Conservation (phyloP, 1,284 basidiomycete species). For the Meira nashicola region DNA sequence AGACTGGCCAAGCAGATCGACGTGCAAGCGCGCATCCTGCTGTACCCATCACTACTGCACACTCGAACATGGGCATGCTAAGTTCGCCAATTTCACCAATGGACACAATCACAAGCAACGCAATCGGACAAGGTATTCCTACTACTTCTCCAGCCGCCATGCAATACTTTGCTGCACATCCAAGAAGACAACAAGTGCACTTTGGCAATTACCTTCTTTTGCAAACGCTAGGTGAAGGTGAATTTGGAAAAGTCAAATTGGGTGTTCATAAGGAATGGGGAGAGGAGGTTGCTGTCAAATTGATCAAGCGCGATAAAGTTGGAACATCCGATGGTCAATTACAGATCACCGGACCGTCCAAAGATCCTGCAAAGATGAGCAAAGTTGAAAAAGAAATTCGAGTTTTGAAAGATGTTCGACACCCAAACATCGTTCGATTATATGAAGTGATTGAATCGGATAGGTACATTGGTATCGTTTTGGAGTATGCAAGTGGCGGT, state of each 20-base stretch:
- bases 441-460: constrained; percentile 99
- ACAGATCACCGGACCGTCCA: constrained; percentile 25
- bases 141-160: constrained; percentile 50
- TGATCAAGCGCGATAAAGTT: constrained; percentile 88
- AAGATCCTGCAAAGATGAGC: constrained; percentile 66
- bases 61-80: background rate
- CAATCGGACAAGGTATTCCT: constrained; percentile 40
- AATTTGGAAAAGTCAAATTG: constrained; percentile 99
- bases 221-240: constrained; percentile 69
- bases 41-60: constrained; percentile 20
- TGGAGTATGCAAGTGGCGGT: constrained; percentile 96
- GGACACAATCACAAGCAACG: constrained; percentile 9
- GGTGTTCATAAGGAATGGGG: constrained; percentile 88
- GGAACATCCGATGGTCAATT: constrained; percentile 61
- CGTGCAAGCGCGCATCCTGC: constrained; percentile 46
- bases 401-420: constrained; percentile 84
- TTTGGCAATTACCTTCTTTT: constrained; percentile 52
- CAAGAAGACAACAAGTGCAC: constrained; percentile 50
- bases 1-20: constrained; percentile 31
- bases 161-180: constrained; percentile 51
- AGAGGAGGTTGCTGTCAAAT: constrained; percentile 98
- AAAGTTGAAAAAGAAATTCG: constrained; percentile 98
- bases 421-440: constrained; percentile 95
- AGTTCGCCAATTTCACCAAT: constrained; percentile 19
- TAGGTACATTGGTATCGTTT: constrained; percentile 98